These are phyloP conservation scores for Gonapodya prolifera DNA, from an alignment of 192 early-diverging fungal genomes.

Conservation along the genomic window DNA sequence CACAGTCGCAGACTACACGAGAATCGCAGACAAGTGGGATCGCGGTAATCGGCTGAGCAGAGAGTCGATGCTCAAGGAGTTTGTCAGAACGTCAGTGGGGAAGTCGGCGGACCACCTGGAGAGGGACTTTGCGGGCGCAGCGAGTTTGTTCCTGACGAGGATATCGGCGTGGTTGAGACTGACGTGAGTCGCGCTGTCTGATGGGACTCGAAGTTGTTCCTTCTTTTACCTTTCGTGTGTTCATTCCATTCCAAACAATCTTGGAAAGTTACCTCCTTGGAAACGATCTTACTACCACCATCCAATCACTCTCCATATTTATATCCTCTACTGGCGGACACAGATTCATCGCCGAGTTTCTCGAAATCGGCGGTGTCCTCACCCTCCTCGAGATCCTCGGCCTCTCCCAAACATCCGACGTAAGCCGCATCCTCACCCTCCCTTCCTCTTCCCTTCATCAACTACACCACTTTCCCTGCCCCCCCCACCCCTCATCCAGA, in stretches of 20 bases:
- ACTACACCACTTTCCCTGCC: background rate
- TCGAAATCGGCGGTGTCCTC: conserved; percentile 50
- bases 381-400: conserved; percentile 45
- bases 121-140: conserved; percentile 40
- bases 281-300: conserved; percentile 29
- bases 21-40: too few relatives aligned
- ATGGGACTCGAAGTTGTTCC: background rate
- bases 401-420: conserved; percentile 42
- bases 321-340: conserved; percentile 37
- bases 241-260: conserved; percentile 8
- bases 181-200: conserved; percentile 19
- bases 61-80: too few relatives aligned
- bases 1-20: too few relatives aligned
- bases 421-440: background rate
- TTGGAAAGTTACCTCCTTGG: conserved; percentile 31
- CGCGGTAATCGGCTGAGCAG: too few relatives aligned
- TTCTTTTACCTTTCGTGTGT: conserved; percentile 2
- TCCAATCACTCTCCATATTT: conserved; percentile 44
- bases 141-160: conserved; percentile 43
- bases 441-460: background rate
- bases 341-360: conserved; percentile 46
- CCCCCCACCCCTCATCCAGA: conserved; percentile 9
- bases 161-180: conserved; percentile 42
- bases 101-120: too few relatives aligned
- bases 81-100: too few relatives aligned